These are phyloP conservation scores for Cyclospora cayetanensis DNA, from an alignment of 169 alveolate genomes.

Conservation along the genomic window DNA sequence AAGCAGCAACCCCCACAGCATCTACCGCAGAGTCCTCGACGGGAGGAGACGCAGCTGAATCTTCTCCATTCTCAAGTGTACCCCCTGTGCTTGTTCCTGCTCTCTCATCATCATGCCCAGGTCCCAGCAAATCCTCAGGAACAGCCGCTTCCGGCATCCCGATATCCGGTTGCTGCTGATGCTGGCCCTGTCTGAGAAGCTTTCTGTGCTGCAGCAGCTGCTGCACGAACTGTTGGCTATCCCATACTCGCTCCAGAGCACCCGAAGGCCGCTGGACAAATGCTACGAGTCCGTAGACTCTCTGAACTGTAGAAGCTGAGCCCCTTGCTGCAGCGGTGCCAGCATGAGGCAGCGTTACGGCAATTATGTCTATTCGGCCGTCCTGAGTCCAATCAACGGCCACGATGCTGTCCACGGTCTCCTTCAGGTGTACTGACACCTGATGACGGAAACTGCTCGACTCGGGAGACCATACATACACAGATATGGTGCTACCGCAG, in stretches of 20 bases:
- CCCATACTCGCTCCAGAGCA: constrained; percentile 25
- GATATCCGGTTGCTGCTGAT: not conserved
- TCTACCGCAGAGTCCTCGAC: not conserved
- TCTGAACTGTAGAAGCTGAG: not conserved
- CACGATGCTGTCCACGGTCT: not conserved
- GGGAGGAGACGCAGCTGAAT: not conserved
- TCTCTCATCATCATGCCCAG: not conserved
- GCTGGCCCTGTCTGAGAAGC: not conserved
- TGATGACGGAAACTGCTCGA: not conserved
- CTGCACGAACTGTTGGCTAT: not conserved
- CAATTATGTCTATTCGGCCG: constrained; percentile 32
- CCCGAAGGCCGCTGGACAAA: constrained; percentile 26
- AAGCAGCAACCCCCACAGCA: not conserved
- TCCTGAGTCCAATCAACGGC: constrained; percentile 49
- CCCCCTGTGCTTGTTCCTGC: not conserved
- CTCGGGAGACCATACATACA: constrained; percentile 33
- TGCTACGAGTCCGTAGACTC: not conserved
- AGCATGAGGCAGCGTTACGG: not conserved
- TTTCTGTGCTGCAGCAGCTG: constrained; percentile 30
- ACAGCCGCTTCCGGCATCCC: not conserved
- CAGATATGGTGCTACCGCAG: not conserved
- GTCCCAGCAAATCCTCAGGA: not conserved
- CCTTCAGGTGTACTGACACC: not conserved
- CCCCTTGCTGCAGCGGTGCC: not conserved
- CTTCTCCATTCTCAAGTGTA: not conserved